Evolutionary conservation across 2,329 filamentous ascomycete genomes (phyloP), one percentile per base, ranked within the genome.

Genomic region (Emydomyces testavorans): DNA sequence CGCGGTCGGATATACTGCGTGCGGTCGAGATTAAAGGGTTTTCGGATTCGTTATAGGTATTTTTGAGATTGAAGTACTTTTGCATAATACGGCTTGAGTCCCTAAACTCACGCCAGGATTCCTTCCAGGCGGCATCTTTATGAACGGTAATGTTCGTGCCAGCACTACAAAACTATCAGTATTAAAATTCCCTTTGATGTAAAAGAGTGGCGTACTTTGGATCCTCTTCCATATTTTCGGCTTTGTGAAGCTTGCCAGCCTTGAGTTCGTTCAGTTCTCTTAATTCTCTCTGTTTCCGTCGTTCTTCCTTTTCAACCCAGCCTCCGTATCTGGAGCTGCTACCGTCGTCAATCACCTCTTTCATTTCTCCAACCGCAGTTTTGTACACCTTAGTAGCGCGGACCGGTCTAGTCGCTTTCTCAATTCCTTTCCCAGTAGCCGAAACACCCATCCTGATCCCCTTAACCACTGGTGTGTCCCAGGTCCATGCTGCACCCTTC

Each of bases 111-210:
- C 83, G 80, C 92, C 92, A 98, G n/a, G 88, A 87, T 66, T 96
- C 90, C 70, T 94, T 95, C 87, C 90, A 96, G 18, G 85, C 85
- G 11, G 92, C 82, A 58, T 98, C 92, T 69, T 98, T 98, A 75
- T 98, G 92, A 0, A 98, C 65, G 0, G 90, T 96, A 41, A 98
- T 73, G 62, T 94, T 93, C 49, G 89, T 94, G 51, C 92, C 92
- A 50, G 92, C 92, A 50, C 92, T 95, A 56, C 13, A 44, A 37
- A 43, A 31, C 11, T 44, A 55, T 71, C 62, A 68, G 64, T 59
- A 13, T 34, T 41, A 42, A 31, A 48, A 61, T 50, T 57, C 51
- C 16, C 32, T 36, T 5, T 38, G 28, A 34, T 16, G 8, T 20
- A 8, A 7, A 16, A 15, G 8, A 16, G 34, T 43, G 3, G 43